A percentile compares a stretch with the other conserved stretches of the same genome.
These are phyloP conservation scores for Nemania sp. DNA, from an alignment of 2,329 filamentous ascomycete species.

Conservation along the genomic window DNA sequence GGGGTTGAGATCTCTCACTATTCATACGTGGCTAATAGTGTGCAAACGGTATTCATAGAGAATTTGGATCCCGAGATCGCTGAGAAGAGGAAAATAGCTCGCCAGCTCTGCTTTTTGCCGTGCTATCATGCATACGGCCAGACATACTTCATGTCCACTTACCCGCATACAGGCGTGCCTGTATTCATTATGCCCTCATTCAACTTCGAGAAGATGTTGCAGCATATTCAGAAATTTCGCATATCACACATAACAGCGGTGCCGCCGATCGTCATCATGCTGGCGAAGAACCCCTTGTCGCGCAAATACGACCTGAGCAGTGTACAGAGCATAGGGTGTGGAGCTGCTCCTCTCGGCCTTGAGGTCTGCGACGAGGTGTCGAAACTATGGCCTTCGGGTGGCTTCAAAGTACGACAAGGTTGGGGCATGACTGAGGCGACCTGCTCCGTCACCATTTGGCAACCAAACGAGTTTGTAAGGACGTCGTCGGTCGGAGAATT, in stretches of 20 bases:
- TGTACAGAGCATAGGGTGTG: conserved; percentile 61
- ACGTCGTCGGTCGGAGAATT: conserved; percentile 64
- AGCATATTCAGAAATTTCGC: conserved; percentile 66
- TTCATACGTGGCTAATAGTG: conserved; percentile 73
- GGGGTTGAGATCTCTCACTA: conserved; percentile 81
- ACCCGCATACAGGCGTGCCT: conserved; percentile 59
- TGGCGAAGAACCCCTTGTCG: conserved; percentile 71
- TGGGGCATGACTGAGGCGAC: conserved; percentile 90
- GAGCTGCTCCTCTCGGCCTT: conserved; percentile 69
- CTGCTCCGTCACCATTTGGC: conserved; percentile 69
- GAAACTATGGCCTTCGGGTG: conserved; percentile 51
- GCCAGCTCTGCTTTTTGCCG: conserved; percentile 70
- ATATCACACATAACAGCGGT: conserved; percentile 70
- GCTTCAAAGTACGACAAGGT: conserved; percentile 60
- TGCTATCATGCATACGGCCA: conserved; percentile 78
- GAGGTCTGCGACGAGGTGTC: conserved; percentile 63
- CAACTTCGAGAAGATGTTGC: conserved; percentile 72
- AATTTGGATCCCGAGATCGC: conserved; percentile 53
- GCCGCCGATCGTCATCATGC: conserved; percentile 72
- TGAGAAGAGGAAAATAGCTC: conserved; percentile 43
- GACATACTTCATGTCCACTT: conserved; percentile 67
- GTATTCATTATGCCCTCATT: conserved; percentile 81
- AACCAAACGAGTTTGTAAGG: conserved; percentile 50
- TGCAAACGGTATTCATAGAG: conserved; percentile 57
- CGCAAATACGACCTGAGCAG: conserved; percentile 70